Conservation (phyloP, 257 asterid genomes). For the Mitragyna speciosa region DNA sequence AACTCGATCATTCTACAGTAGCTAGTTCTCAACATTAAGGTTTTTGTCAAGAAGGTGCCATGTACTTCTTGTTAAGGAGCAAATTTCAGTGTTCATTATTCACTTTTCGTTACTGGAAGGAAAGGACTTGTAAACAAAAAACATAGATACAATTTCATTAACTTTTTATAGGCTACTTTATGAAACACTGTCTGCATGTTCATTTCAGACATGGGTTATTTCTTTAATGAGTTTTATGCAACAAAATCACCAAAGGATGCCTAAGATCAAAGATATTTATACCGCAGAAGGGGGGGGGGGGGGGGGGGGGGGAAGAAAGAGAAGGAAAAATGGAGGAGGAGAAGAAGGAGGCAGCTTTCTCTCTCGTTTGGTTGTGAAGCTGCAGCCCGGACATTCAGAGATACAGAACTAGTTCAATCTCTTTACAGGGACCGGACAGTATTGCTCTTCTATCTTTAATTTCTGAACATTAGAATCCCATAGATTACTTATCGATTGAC, state of each 20-base stretch:
- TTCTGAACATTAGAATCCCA: slow-evolving; percentile 18
- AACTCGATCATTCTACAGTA: too few relatives aligned
- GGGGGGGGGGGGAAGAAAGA: neutral
- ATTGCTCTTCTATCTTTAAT: slow-evolving; percentile 19
- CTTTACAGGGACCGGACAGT: slow-evolving; percentile 1
- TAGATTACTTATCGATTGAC: neutral
- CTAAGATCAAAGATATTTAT: neutral
- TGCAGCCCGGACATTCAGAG: slow-evolving; percentile 6
- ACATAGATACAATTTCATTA: neutral
- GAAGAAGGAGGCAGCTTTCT: neutral
- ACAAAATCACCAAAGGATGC: neutral
- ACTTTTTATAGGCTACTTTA: neutral
- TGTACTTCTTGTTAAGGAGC: neutral
- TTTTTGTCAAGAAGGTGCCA: neutral
- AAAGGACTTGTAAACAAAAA: neutral
- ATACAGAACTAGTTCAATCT: slow-evolving; percentile 1
- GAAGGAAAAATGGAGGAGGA: too few relatives aligned
- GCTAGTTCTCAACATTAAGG: neutral
- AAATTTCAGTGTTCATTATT: neutral
- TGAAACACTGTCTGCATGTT: neutral
- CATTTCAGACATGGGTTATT: slow-evolving; percentile 6
- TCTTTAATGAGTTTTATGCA: neutral
- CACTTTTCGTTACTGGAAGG: neutral
- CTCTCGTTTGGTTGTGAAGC: neutral
- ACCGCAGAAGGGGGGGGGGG: neutral